A percentile compares a stretch with the other conserved stretches of the same genome.
Evolutionary conservation across 2,329 filamentous ascomycete genomes (phyloP).

Genomic region (Dothistroma septosporum): DNA sequence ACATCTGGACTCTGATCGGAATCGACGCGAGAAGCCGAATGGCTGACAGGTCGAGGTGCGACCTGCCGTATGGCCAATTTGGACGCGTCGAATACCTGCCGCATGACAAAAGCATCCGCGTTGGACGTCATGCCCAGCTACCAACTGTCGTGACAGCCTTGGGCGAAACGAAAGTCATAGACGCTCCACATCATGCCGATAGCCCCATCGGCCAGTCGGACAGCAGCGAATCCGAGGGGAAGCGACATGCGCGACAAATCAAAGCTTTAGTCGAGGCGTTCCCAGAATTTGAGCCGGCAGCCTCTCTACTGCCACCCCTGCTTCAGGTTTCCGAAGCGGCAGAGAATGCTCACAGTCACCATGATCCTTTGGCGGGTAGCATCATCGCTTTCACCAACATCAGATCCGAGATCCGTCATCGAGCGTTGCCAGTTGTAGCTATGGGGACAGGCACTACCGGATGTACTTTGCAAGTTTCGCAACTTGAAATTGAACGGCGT

Average conservation of each 20-base stretch:
- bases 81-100: conserved; percentile 49
- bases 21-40: conserved; percentile 46
- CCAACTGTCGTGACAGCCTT: conserved; percentile 14
- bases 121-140: conserved; percentile 21
- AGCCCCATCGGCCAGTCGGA: not conserved
- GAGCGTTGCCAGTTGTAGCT: conserved; percentile 34
- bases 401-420: conserved; percentile 38
- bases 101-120: conserved; percentile 46
- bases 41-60: conserved; percentile 50
- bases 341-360: conserved; percentile 28
- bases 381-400: conserved; percentile 57
- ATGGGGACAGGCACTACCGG: conserved; percentile 52
- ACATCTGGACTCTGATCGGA: conserved; percentile 2
- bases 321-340: conserved; percentile 33
- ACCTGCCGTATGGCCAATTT: conserved; percentile 53
- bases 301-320: conserved; percentile 15
- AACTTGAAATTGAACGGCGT: conserved; percentile 50
- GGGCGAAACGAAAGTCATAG: not conserved
- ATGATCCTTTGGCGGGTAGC: conserved; percentile 40
- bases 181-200: not conserved
- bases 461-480: conserved; percentile 55
- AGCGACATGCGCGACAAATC: conserved; percentile 19
- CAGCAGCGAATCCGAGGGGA: not conserved
- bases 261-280: conserved; percentile 15
- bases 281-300: conserved; percentile 27